These are phyloP conservation scores for Aspergillus sp. DNA, from an alignment of 2,329 filamentous ascomycete species.

Conservation along the genomic window DNA sequence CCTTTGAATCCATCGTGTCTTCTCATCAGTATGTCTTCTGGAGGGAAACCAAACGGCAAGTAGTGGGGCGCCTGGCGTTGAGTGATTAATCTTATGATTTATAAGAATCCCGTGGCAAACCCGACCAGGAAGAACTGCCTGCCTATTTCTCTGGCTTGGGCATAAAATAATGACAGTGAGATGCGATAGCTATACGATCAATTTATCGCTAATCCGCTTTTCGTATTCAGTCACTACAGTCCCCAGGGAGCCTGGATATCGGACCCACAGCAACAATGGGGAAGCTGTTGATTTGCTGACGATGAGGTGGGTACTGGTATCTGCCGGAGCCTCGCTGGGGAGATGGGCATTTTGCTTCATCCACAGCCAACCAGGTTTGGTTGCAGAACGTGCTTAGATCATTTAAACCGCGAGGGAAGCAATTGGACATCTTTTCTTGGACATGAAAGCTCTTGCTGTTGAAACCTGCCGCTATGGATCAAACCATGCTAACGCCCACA, in stretches of 20 bases:
- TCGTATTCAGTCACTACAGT: neutral
- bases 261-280: neutral
- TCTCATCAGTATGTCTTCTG: neutral
- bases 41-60: neutral
- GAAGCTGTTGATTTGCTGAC: neutral
- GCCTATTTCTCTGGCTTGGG: neutral
- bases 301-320: neutral
- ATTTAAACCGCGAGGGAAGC: neutral
- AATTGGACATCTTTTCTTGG: neutral
- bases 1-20: neutral
- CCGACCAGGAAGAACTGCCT: neutral
- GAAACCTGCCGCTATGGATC: neutral
- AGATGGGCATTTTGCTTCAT: neutral
- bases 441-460: neutral
- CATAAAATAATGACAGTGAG: neutral
- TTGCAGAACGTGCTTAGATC: neutral
- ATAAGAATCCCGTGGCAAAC: neutral
- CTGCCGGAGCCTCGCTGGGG: neutral
- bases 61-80: neutral
- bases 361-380: neutral
- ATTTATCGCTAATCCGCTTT: neutral
- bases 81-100: neutral
- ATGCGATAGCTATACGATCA: neutral
- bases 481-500: constrained; percentile 17
- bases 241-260: neutral